A percentile compares a stretch with the other conserved stretches of the same genome.
Evolutionary conservation across 371 early-diverging fungal species (phyloP).

Genomic region (Mucor lusitanicus): DNA sequence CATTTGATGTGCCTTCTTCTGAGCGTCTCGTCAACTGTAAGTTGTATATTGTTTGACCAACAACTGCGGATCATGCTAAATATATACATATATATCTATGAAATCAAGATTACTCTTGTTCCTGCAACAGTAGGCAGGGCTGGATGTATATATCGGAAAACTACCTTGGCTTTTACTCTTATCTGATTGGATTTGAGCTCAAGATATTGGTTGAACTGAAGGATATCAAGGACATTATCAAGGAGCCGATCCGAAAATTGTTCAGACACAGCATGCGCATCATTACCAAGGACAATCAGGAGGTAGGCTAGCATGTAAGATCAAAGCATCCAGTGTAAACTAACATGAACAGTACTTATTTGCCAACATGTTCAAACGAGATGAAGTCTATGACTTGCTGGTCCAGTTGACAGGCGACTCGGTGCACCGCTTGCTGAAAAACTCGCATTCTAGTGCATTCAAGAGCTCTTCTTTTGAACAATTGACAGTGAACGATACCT

Average conservation of each 20-base stretch:
- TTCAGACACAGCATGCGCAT: constrained; percentile 24
- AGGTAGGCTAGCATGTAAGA: constrained; percentile 50
- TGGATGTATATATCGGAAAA: constrained; percentile 92
- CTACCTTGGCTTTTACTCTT: constrained; percentile 89
- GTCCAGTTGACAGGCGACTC: constrained; percentile 84
- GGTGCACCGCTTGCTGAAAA: constrained; percentile 85
- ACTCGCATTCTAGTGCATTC: constrained; percentile 63
- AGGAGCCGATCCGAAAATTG: constrained; percentile 50
- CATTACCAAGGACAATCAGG: constrained; percentile 60
- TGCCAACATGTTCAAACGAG: constrained; percentile 92
- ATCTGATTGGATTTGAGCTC: constrained; percentile 85
- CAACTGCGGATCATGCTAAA: neutral
- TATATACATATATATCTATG: constrained; percentile 51
- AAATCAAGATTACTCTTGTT: constrained; percentile 83
- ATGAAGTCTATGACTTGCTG: constrained; percentile 84
- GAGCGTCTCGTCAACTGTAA: constrained; percentile 90
- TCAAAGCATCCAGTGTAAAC: neutral
- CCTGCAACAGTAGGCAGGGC: constrained; percentile 84
- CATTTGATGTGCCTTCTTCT: constrained; percentile 76
- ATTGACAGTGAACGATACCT: constrained; percentile 12
- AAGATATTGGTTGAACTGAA: constrained; percentile 84
- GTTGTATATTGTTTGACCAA: neutral
- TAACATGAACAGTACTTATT: constrained; percentile 69
- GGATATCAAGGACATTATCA: constrained; percentile 77
- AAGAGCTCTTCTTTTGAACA: constrained; percentile 23